Percentiles rank a stretch among this genome's conserved stretches.
Evolutionary conservation across 1,284 basidiomycete species (phyloP).

Genomic region (Ustilago hordei): DNA sequence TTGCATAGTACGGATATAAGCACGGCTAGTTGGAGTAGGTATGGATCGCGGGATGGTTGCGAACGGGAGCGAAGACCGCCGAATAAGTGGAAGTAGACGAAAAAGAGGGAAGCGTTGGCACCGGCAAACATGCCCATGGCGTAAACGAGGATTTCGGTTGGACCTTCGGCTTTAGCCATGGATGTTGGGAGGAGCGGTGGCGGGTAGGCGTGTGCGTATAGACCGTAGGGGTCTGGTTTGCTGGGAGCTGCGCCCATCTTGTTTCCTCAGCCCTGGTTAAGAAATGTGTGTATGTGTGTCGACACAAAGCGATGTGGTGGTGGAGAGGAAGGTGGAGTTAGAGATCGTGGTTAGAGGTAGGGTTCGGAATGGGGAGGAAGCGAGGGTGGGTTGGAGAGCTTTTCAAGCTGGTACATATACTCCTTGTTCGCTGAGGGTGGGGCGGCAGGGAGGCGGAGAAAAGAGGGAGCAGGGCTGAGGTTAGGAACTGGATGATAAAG

Average conservation of each 20-base stretch:
- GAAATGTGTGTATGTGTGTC: neutral
- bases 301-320: neutral
- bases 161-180: slow-evolving; percentile 18
- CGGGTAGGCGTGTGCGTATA: slow-evolving; percentile 18
- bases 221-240: slow-evolving; percentile 9
- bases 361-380: too few relatives aligned
- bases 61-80: neutral
- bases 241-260: slow-evolving; percentile 3
- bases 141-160: slow-evolving; percentile 26
- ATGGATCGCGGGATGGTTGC: slow-evolving; percentile 10
- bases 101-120: slow-evolving; percentile 31
- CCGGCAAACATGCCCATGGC: slow-evolving; percentile 16
- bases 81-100: slow-evolving; percentile 31
- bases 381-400: too few relatives aligned
- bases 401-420: too few relatives aligned
- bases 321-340: too few relatives aligned
- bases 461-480: too few relatives aligned
- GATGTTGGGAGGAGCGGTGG: slow-evolving; percentile 18
- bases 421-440: too few relatives aligned
- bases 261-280: neutral
- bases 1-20: slow-evolving; percentile 16
- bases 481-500: too few relatives aligned
- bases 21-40: slow-evolving; percentile 16
- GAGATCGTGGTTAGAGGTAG: too few relatives aligned
- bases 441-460: too few relatives aligned